These are phyloP conservation scores for Marsdenia floribunda DNA, from an alignment of 257 asterid genomes.

Conservation along the genomic window DNA sequence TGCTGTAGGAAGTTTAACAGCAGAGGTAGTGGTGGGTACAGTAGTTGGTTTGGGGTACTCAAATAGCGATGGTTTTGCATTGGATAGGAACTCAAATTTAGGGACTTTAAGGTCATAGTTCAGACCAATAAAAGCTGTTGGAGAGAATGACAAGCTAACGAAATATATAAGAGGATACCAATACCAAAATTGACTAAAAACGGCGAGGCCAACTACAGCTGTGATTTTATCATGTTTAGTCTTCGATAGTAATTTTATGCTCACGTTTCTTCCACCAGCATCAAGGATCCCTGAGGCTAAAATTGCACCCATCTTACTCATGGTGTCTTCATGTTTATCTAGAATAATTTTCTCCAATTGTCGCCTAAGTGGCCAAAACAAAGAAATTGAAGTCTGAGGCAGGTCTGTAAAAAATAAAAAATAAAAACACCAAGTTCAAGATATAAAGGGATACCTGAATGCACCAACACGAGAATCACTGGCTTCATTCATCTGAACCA, in stretches of 20 bases:
- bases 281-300: conserved; percentile 94
- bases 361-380: conserved; percentile 40
- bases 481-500: conserved; percentile 92
- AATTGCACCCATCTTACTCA: conserved; percentile 99
- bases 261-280: conserved; percentile 96
- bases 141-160: conserved; percentile 86
- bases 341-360: conserved; percentile 87
- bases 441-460: conserved; percentile 52
- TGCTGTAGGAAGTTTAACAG: conserved; percentile 75
- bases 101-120: conserved; percentile 91
- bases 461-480: conserved; percentile 96
- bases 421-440: background rate
- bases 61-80: conserved; percentile 75
- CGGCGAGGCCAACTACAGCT: conserved; percentile 93
- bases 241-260: conserved; percentile 79
- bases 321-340: conserved; percentile 94
- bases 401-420: background rate
- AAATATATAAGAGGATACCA: conserved; percentile 98
- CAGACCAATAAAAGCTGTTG: conserved; percentile 93
- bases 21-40: conserved; percentile 13
- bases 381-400: background rate
- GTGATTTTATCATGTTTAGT: conserved; percentile 79
- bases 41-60: conserved; percentile 16
- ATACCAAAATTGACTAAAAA: conserved; percentile 97
- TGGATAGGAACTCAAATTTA: conserved; percentile 79